These are phyloP conservation scores for Malassezia yamatoensis DNA, from an alignment of 1,284 basidiomycete species.

Conservation along the genomic window DNA sequence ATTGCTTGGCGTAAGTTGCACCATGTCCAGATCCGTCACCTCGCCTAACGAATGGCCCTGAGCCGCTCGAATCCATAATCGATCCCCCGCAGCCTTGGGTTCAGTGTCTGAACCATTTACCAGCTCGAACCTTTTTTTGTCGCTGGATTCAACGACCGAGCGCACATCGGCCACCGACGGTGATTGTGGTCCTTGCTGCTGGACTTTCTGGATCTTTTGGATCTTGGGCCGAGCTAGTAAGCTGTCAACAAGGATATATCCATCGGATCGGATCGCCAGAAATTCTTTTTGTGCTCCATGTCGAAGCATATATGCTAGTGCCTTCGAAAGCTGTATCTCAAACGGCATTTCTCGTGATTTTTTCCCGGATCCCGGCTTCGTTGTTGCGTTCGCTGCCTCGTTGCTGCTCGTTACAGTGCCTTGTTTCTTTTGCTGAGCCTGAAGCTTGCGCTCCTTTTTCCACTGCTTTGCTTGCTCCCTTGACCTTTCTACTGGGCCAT, in stretches of 20 bases:
- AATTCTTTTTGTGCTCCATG: conserved; percentile 71
- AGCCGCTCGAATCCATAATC: conserved; percentile 59
- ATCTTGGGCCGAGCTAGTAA: conserved; percentile 28
- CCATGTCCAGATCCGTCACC: conserved; percentile 24
- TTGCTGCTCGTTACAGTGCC: background rate
- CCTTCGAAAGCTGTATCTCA: conserved; percentile 58
- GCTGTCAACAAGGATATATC: conserved; percentile 64
- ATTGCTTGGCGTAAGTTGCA: conserved; percentile 21
- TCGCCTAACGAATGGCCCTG: conserved; percentile 73
- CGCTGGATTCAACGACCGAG: conserved; percentile 26
- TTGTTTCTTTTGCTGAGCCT: conserved; percentile 18
- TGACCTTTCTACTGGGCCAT: conserved; percentile 4
- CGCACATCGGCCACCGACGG: conserved; percentile 26
- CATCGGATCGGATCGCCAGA: conserved; percentile 64
- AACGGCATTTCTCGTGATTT: conserved; percentile 12
- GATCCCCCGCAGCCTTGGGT: conserved; percentile 6
- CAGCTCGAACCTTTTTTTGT: conserved; percentile 42
- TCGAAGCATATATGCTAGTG: conserved; percentile 70
- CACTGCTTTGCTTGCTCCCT: conserved; percentile 25
- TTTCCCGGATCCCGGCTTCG: background rate
- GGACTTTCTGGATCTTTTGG: conserved; percentile 28
- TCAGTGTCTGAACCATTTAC: conserved; percentile 23
- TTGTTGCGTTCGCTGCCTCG: background rate
- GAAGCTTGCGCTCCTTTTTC: conserved; percentile 19
- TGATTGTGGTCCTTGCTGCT: conserved; percentile 9